These are phyloP conservation scores for Zymoseptoria pseudotritici DNA, from an alignment of 2,329 filamentous ascomycete species.

Conservation along the genomic window DNA sequence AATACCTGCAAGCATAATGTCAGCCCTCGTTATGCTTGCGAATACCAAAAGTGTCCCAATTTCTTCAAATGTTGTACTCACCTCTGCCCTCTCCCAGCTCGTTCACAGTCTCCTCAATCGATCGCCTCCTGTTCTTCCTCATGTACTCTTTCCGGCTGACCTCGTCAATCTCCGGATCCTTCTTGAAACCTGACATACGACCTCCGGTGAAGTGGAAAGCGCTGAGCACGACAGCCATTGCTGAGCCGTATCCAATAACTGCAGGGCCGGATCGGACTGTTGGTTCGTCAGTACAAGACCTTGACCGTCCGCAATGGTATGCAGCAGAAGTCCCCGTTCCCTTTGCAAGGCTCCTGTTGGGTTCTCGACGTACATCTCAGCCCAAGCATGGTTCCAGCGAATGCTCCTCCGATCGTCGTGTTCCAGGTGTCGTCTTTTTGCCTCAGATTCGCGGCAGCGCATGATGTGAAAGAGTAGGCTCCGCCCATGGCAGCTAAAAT, in stretches of 20 bases:
- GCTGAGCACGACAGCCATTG: slow-evolving; percentile 51
- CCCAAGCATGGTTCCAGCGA: slow-evolving; percentile 65
- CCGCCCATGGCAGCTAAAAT: slow-evolving; percentile 60
- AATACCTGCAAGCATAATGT: slow-evolving; percentile 52
- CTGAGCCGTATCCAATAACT: slow-evolving; percentile 60
- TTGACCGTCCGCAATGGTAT: neutral
- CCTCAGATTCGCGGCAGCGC: slow-evolving; percentile 74
- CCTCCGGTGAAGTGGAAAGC: slow-evolving; percentile 63
- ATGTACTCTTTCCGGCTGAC: slow-evolving; percentile 68
- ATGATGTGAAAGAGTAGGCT: slow-evolving; percentile 69
- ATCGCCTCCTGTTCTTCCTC: slow-evolving; percentile 65
- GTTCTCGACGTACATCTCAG: slow-evolving; percentile 54
- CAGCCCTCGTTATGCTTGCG: slow-evolving; percentile 1
- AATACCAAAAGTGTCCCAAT: neutral
- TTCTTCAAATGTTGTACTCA: slow-evolving; percentile 36
- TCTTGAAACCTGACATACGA: slow-evolving; percentile 47
- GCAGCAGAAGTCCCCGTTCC: neutral
- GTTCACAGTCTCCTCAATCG: slow-evolving; percentile 70
- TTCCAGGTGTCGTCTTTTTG: slow-evolving; percentile 76
- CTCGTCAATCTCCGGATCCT: slow-evolving; percentile 58
- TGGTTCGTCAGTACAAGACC: neutral
- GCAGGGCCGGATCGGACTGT: slow-evolving; percentile 55
- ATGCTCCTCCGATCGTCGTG: slow-evolving; percentile 66
- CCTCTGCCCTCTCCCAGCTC: slow-evolving; percentile 83
- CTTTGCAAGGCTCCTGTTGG: neutral